These are phyloP conservation scores for Lactuca sativa DNA, from an alignment of 129 eudicot genomes.

Conservation along the genomic window DNA sequence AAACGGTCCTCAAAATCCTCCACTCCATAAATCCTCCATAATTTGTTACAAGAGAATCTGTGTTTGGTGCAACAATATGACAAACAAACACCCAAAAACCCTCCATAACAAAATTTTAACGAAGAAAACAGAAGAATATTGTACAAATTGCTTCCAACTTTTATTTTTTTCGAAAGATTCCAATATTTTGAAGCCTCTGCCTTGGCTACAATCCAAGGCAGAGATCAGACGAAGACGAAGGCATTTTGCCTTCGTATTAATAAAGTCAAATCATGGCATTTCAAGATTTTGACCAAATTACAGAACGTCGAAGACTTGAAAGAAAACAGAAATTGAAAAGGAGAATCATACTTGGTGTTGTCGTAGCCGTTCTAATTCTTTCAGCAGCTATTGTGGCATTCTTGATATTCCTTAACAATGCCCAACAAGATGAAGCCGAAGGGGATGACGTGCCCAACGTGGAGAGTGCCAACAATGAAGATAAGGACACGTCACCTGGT, in stretches of 20 bases:
- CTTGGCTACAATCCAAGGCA: conserved; percentile 75
- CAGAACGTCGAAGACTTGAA: conserved; percentile 47
- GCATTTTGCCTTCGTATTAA: conserved; percentile 14
- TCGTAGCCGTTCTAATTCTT: conserved; percentile 27
- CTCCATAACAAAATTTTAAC: conserved; percentile 15
- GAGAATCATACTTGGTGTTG: conserved; percentile 46
- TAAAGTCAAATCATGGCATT: conserved; percentile 55
- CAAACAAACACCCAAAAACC: conserved; percentile 27
- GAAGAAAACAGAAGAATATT: conserved; percentile 6
- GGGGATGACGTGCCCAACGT: conserved; percentile 11
- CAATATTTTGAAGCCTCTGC: conserved; percentile 44
- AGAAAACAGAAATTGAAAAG: conserved; percentile 39
- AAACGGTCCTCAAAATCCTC: conserved; percentile 38
- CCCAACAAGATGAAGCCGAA: conserved; percentile 12
- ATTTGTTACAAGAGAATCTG: conserved; percentile 24
- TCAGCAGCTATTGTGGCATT: conserved; percentile 41
- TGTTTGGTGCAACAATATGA: not conserved
- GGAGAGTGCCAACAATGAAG: not conserved
- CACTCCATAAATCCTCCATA: conserved; percentile 24
- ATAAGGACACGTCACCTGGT: not conserved
- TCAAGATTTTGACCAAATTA: conserved; percentile 70
- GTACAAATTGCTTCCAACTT: not conserved
- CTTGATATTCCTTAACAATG: conserved; percentile 27
- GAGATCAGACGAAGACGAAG: conserved; percentile 33
- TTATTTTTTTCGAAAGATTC: conserved; percentile 6